phyloP scores from a whole-genome alignment of 1,139 yeast genomes.

The Schwanniomyces etchellsii region DNA sequence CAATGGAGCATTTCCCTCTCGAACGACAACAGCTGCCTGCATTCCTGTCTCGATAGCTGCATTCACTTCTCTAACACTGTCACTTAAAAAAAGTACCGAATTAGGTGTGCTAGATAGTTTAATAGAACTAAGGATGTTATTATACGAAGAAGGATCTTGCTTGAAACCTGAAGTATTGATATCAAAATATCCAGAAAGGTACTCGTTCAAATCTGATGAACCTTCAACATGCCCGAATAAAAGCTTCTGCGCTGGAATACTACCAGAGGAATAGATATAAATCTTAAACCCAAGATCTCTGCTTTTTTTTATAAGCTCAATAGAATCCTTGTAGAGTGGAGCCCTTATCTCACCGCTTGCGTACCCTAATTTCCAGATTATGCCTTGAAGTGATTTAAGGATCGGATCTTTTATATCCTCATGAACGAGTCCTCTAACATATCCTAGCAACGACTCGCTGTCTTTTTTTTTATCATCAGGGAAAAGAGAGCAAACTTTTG shows the following conservation, averaged over 20 bases:
- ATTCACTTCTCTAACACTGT: slow-evolving; percentile 58
- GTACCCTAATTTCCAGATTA: slow-evolving; percentile 79
- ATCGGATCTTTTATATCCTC: slow-evolving; percentile 74
- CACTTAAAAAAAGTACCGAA: slow-evolving; percentile 66
- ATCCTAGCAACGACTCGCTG: slow-evolving; percentile 24
- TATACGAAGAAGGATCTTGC: slow-evolving; percentile 52
- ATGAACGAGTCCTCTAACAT: slow-evolving; percentile 54
- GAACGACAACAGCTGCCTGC: slow-evolving; percentile 50
- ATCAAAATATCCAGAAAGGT: slow-evolving; percentile 70
- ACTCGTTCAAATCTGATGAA: slow-evolving; percentile 45
- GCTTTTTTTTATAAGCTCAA: slow-evolving; percentile 45
- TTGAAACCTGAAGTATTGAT: slow-evolving; percentile 81
- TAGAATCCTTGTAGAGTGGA: slow-evolving; percentile 73
- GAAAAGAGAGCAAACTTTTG: slow-evolving; percentile 36
- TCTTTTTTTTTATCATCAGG: slow-evolving; percentile 27
- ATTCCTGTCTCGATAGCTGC: slow-evolving; percentile 74
- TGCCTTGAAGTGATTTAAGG: slow-evolving; percentile 77
- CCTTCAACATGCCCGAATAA: slow-evolving; percentile 59
- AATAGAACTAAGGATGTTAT: slow-evolving; percentile 47
- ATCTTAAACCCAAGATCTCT: slow-evolving; percentile 22
- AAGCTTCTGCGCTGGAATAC: slow-evolving; percentile 78
- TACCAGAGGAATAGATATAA: slow-evolving; percentile 88
- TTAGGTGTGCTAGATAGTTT: slow-evolving; percentile 17
- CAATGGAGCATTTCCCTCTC: slow-evolving; percentile 65
- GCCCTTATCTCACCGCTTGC: slow-evolving; percentile 67